phyloP scores from a whole-genome alignment of 805 yeast genomes.

The Schizosaccharomyces japonicus region DNA sequence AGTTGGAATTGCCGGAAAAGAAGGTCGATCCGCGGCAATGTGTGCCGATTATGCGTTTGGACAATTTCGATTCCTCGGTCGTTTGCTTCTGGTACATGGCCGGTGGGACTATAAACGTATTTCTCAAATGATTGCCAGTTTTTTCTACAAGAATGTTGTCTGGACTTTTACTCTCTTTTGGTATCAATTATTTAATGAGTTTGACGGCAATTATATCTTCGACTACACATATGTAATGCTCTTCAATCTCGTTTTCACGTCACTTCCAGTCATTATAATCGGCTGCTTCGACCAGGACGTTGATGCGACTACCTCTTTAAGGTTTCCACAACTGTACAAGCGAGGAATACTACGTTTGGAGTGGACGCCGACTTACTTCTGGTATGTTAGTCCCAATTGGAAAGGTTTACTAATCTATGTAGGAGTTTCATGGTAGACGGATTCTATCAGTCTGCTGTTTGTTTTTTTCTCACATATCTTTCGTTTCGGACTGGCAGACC shows the following conservation, averaged over 20 bases:
- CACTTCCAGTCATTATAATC: conserved; percentile 50
- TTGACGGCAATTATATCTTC: conserved; percentile 53
- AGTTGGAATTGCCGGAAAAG: conserved; percentile 70
- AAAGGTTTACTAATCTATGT: too few species aligned
- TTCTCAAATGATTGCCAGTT: conserved; percentile 56
- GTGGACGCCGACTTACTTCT: conserved; percentile 37
- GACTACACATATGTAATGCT: conserved; percentile 60
- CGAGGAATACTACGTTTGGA: conserved; percentile 40
- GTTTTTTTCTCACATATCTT: conserved; percentile 48
- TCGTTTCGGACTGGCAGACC: conserved; percentile 25
- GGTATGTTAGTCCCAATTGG: conserved; percentile 11
- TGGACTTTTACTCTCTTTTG: conserved; percentile 55
- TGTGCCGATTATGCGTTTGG: conserved; percentile 66
- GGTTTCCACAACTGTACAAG: conserved; percentile 48
- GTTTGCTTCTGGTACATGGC: conserved; percentile 56
- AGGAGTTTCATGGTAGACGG: conserved; percentile 41
- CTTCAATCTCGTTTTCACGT: conserved; percentile 60
- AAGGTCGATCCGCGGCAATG: conserved; percentile 74
- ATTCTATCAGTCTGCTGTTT: conserved; percentile 41
- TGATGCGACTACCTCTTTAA: conserved; percentile 34
- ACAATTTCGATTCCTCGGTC: conserved; percentile 43
- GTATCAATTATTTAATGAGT: conserved; percentile 45
- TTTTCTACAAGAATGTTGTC: conserved; percentile 53
- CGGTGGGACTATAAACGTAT: conserved; percentile 57
- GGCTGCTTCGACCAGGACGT: conserved; percentile 62